Base-by-base conservation (phyloP, 1,139 yeast genomes). In the Pichia sp. region DNA sequence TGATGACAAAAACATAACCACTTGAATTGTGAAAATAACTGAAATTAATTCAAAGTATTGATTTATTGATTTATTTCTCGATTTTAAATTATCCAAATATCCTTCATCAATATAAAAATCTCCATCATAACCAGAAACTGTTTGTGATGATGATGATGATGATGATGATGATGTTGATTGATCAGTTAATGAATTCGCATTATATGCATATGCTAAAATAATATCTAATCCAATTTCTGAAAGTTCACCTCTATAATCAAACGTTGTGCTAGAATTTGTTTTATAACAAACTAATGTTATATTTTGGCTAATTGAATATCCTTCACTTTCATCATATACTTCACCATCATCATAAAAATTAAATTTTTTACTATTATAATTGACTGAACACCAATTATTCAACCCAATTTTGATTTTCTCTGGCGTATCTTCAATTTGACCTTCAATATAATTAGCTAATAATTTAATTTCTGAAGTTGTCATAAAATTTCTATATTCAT, bases 381-480 rank as follows among this genome's bases (percentile, higher is more conserved):
- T 65, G 3, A 81, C 79, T 46, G 66, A 69, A 61, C 84, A 81
- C 72, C 79, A 77, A 47, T 66, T 63, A 70, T 74, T 70, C 16
- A 77, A 53, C 2, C 76, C 71, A 0, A 77, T 68, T 9, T 70
- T 58, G 13, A 79, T 70, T 56, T 69, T 73, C 60, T 80, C 83
- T 0, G 85, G 84, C 0, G 82, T 77, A 34, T 64, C 59, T 8
- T 70, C 68, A n/a, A 80, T 80, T 59, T 77, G 76, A 5, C 67
- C 66, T 51, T 71, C 69, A 2, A 82, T 77, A 57, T 79, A 79
- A 14, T 71, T 66, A 0, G 80, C 69, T 42, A 80, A 64, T 7
- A 80, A 65, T 11, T 68, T 58, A 33, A 80, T 73, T 55, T 79
- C 82, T 3, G 83, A 75, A 50, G 80, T 76, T 3, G 83, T 76